Percentiles rank a stretch among this genome's conserved stretches.
phyloP scores from a whole-genome alignment of 495 filamentous ascomycete genomes.

The Aspergillus heteromorphus region DNA sequence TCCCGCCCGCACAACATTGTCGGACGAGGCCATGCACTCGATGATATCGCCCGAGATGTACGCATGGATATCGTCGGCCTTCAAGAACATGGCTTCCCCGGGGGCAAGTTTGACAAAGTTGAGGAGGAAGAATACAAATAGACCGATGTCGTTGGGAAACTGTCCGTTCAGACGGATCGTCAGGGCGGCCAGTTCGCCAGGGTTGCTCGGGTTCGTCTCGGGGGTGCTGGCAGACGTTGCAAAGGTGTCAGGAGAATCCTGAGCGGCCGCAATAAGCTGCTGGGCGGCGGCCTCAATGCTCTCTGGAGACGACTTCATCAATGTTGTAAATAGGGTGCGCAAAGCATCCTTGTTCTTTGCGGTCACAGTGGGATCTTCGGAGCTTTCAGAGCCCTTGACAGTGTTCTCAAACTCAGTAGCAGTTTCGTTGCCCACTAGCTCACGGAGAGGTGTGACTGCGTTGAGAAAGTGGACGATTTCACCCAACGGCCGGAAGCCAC shows the following conservation, averaged over 20 bases:
- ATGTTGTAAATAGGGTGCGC: constrained; percentile 61
- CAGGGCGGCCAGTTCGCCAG: constrained; percentile 64
- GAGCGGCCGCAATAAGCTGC: constrained; percentile 65
- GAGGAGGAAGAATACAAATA: constrained; percentile 76
- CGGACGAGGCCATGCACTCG: constrained; percentile 96
- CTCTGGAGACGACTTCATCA: constrained; percentile 72
- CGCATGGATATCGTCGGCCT: constrained; percentile 94
- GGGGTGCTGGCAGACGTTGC: constrained; percentile 30
- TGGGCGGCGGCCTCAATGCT: constrained; percentile 58
- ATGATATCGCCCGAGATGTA: constrained; percentile 96
- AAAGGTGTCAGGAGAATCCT: constrained; percentile 41
- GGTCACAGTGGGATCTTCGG: constrained; percentile 50
- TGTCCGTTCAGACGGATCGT: constrained; percentile 68
- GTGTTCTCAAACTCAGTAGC: constrained; percentile 63
- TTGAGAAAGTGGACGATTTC: constrained; percentile 86
- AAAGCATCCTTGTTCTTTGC: constrained; percentile 75
- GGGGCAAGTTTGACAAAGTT: constrained; percentile 76
- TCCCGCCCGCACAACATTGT: constrained; percentile 95
- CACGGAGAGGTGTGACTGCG: constrained; percentile 64
- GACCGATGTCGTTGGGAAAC: constrained; percentile 71
- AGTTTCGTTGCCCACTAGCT: constrained; percentile 65
- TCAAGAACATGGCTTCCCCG: constrained; percentile 93
- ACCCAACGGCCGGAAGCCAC: constrained; percentile 82
- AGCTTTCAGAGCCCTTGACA: constrained; percentile 60
- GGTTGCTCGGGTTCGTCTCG: constrained; percentile 33